Percentiles rank a stretch among this genome's conserved stretches.
phyloP scores from a whole-genome alignment of 768 basidiomycete genomes.

The Lanmaoa rubissima region DNA sequence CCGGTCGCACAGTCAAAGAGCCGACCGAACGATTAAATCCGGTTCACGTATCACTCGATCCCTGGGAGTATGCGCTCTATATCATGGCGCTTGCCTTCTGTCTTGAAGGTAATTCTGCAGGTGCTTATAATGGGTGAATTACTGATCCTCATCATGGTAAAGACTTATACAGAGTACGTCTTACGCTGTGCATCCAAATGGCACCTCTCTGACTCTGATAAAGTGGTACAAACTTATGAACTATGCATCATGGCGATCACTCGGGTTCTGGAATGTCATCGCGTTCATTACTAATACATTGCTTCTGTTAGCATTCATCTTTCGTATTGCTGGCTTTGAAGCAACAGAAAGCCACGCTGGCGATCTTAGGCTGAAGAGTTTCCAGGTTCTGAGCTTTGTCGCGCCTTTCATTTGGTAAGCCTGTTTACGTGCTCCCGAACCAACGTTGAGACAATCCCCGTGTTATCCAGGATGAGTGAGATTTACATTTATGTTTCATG shows the following conservation, averaged over 20 bases:
- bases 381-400: constrained; percentile 86
- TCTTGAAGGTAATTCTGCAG: constrained; percentile 62
- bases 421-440: not conserved
- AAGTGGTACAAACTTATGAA: constrained; percentile 71
- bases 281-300: constrained; percentile 72
- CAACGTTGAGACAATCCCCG: not conserved
- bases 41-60: constrained; percentile 54
- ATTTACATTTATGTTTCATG: constrained; percentile 8
- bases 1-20: constrained; percentile 54
- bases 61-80: constrained; percentile 81
- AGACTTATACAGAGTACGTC: constrained; percentile 28
- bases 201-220: not conserved
- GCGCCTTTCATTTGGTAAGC: constrained; percentile 84
- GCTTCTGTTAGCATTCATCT: constrained; percentile 66
- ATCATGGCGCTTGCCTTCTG: constrained; percentile 73
- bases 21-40: constrained; percentile 72
- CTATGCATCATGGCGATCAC: constrained; percentile 77
- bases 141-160: constrained; percentile 21
- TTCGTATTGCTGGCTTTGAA: constrained; percentile 62
- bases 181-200: not conserved
- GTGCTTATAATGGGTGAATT: constrained; percentile 35
- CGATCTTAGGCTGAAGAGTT: constrained; percentile 60
- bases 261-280: constrained; percentile 76
- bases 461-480: constrained; percentile 73
- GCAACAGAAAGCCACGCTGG: constrained; percentile 35